Evolutionary conservation across 768 basidiomycete genomes (phyloP).

Genomic region (Lanmaoa pseudosensibilis): DNA sequence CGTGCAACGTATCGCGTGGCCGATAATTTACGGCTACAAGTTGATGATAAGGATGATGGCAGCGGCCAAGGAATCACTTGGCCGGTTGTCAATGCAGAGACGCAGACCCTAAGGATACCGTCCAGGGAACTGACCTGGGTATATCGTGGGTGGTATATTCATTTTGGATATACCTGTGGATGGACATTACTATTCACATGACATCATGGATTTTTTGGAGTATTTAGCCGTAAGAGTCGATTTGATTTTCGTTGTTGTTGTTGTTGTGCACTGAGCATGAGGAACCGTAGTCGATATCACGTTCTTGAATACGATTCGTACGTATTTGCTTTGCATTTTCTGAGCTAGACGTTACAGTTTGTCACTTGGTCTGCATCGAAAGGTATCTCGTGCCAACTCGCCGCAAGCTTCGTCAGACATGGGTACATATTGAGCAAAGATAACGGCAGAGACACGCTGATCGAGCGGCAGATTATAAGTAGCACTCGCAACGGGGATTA

Average conservation of each 20-base stretch:
- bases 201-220: neutral
- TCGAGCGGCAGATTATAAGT: no score
- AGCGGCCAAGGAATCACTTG: neutral
- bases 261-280: no score
- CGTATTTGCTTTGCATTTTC: neutral
- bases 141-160: neutral
- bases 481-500: no score
- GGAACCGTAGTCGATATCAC: no score
- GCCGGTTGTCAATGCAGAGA: neutral
- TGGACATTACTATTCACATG: neutral
- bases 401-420: neutral
- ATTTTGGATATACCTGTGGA: neutral
- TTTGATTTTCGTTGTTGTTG: neutral
- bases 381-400: neutral
- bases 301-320: neutral
- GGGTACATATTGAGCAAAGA: no score
- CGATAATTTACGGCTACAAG: slow-evolving; percentile 1
- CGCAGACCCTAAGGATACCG: neutral
- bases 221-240: neutral
- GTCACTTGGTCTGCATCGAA: neutral
- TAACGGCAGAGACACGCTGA: no score
- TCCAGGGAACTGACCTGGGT: neutral
- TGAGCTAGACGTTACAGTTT: no score
- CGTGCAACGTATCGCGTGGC: slow-evolving; percentile 23
- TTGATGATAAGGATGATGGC: neutral